Conservation (phyloP, 176 grass and related monocot species). For the Secale cereale region DNA sequence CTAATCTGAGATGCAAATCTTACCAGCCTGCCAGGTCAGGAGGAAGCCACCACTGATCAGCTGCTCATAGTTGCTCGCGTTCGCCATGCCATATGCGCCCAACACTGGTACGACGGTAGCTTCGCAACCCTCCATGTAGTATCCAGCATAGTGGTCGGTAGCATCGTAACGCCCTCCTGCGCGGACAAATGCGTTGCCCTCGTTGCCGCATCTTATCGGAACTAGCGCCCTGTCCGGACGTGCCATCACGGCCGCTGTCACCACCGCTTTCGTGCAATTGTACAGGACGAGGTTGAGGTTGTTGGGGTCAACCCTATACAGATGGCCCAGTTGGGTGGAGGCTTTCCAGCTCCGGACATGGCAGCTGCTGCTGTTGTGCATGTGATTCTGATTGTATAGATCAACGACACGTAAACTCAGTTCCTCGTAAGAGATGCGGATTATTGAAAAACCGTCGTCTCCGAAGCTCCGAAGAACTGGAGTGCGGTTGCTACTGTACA, state of each 20-base stretch:
- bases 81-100: not conserved
- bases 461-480: not conserved
- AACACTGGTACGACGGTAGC: not conserved
- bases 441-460: too few relatives aligned
- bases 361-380: not conserved
- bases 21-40: not conserved
- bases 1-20: too few relatives aligned
- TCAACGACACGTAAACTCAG: not conserved
- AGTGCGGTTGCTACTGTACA: not conserved
- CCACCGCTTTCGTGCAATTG: not conserved
- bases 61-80: not conserved
- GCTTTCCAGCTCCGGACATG: not conserved
- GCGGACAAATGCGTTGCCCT: not conserved
- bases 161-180: not conserved
- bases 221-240: not conserved
- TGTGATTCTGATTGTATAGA: fast-evolving
- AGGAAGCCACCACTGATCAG: not conserved
- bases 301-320: not conserved
- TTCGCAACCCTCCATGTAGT: not conserved
- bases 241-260: too few relatives aligned
- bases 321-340: not conserved
- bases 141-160: too few relatives aligned
- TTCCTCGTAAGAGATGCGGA: not conserved
- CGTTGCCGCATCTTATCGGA: not conserved
- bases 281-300: not conserved